Conservation (phyloP, 2,329 filamentous ascomycete species). For the Penicillium hesseltinei region DNA sequence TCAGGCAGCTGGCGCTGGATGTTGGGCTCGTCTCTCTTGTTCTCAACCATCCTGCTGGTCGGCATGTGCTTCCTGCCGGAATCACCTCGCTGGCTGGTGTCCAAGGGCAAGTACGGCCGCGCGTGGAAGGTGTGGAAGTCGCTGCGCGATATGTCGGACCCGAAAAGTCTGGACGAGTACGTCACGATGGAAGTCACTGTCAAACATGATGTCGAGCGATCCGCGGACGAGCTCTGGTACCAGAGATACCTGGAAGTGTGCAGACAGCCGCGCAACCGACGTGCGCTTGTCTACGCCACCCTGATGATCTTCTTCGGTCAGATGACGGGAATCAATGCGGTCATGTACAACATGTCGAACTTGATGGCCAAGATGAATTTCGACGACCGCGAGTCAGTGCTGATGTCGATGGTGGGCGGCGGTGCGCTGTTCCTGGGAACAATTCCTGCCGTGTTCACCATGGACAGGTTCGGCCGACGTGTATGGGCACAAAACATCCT, state of each 20-base stretch:
- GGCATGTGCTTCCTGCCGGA: constrained; percentile 36
- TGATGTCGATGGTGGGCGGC: background rate
- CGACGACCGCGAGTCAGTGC: constrained; percentile 39
- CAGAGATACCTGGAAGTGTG: background rate
- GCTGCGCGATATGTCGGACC: background rate
- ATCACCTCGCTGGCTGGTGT: background rate
- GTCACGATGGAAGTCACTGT: background rate
- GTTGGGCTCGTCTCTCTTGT: constrained; percentile 68
- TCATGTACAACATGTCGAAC: constrained; percentile 7
- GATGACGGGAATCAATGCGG: background rate
- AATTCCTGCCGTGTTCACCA: background rate
- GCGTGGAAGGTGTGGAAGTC: background rate
- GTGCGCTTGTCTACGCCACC: background rate
- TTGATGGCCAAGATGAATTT: constrained; percentile 7
- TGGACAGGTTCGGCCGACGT: background rate
- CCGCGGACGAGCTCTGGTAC: background rate
- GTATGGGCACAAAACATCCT: background rate
- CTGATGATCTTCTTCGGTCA: constrained; percentile 31
- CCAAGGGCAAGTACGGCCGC: background rate
- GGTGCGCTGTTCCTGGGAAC: background rate
- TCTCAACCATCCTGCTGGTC: constrained; percentile 61
- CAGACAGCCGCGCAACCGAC: background rate
- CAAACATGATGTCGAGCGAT: background rate
- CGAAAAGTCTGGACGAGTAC: background rate
- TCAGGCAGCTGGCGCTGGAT: constrained; percentile 71